A percentile compares a stretch with the other conserved stretches of the same genome.
These are phyloP conservation scores for Carex cristatella DNA, from an alignment of 176 grass and related monocot species.

Conservation along the genomic window DNA sequence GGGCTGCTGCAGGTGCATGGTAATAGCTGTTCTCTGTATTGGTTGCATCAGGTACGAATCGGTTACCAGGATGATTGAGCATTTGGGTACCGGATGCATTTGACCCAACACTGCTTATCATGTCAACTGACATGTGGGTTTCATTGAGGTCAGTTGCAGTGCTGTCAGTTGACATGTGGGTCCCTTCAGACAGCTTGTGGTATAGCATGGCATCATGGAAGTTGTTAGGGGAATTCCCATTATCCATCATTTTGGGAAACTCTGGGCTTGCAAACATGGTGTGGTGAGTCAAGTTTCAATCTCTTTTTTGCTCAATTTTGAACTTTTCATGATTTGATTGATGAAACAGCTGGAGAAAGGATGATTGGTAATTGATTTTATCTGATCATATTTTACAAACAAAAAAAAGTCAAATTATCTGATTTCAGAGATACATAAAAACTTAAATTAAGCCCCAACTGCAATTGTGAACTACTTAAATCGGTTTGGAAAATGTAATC, in stretches of 20 bases:
- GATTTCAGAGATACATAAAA: neutral
- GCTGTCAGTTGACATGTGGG: slow-evolving; percentile 65
- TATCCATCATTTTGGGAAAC: slow-evolving; percentile 53
- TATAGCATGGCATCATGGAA: slow-evolving; percentile 48
- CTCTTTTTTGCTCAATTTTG: slow-evolving; percentile 4
- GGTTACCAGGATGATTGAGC: slow-evolving; percentile 63
- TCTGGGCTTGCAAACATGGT: slow-evolving; percentile 48
- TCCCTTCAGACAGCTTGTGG: slow-evolving; percentile 48
- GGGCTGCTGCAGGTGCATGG: slow-evolving; percentile 9
- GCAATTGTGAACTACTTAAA: too few species aligned
- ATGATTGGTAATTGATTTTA: neutral
- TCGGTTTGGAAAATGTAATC: too few species aligned
- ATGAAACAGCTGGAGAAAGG: neutral
- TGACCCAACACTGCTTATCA: slow-evolving; percentile 59
- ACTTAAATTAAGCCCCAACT: neutral
- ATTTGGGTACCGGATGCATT: slow-evolving; percentile 56
- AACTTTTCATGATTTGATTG: slow-evolving; percentile 4
- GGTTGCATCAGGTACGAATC: slow-evolving; percentile 15
- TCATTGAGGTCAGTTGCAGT: slow-evolving; percentile 30
- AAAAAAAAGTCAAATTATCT: neutral
- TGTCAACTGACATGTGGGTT: slow-evolving; percentile 42
- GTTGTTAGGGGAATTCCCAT: slow-evolving; percentile 47
- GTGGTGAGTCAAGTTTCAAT: neutral
- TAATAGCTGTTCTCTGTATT: slow-evolving; percentile 42
- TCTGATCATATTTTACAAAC: neutral